Conservation (phyloP, 2,329 filamentous ascomycete species). For the Pseudomassariella vexata region DNA sequence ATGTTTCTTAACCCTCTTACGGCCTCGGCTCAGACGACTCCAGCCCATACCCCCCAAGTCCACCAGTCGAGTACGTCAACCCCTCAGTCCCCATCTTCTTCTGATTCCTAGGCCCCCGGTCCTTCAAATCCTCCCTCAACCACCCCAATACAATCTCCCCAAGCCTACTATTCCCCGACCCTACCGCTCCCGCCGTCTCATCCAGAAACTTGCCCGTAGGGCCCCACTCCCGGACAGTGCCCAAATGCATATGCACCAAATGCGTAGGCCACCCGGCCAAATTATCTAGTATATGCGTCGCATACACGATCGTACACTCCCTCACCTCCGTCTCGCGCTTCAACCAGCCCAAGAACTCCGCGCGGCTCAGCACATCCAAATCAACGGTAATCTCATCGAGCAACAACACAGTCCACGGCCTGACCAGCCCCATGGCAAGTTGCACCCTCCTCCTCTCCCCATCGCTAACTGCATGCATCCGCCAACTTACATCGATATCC, state of each 20-base stretch:
- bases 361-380: conserved; percentile 78
- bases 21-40: too few species aligned
- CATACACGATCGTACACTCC: conserved; percentile 90
- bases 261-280: conserved; percentile 92
- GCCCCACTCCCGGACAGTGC: conserved; percentile 83
- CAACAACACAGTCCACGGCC: conserved; percentile 86
- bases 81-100: conserved; percentile 53
- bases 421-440: conserved; percentile 87
- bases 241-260: conserved; percentile 90
- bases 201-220: conserved; percentile 63
- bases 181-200: conserved; percentile 30
- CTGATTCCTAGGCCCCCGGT: conserved; percentile 69
- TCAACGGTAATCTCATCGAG: conserved; percentile 98
- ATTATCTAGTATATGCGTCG: conserved; percentile 95
- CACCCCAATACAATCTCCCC: conserved; percentile 85
- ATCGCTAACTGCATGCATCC: conserved; percentile 93
- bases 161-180: conserved; percentile 71
- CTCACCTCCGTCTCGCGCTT: conserved; percentile 79
- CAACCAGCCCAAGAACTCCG: conserved; percentile 80
- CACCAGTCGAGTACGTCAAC: conserved; percentile 52
- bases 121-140: conserved; percentile 74
- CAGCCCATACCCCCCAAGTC: conserved; percentile 52
- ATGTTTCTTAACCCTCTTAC: too few species aligned
- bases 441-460: conserved; percentile 89
- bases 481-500: conserved; percentile 88